phyloP scores from a whole-genome alignment of 805 yeast genomes.

The Saturnispora ahearnii region DNA sequence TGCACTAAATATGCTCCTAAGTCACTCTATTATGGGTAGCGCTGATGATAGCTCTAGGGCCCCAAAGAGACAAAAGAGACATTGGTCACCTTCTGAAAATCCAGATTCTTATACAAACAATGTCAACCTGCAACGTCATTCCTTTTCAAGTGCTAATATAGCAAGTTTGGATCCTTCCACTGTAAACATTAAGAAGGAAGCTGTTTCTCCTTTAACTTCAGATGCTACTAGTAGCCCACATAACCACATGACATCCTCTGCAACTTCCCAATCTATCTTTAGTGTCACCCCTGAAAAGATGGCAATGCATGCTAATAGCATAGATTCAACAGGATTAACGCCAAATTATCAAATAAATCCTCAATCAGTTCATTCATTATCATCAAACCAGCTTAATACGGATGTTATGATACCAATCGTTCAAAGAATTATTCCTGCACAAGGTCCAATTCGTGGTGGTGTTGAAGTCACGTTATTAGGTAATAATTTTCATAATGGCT shows the following conservation, averaged over 20 bases:
- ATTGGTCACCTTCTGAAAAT: constrained; percentile 23
- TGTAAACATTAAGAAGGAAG: constrained; percentile 19
- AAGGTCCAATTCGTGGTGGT: constrained; percentile 95
- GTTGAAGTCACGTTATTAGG: constrained; percentile 90
- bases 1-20: constrained; percentile 9
- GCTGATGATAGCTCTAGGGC: constrained; percentile 13
- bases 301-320: neutral
- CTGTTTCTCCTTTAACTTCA: constrained; percentile 25
- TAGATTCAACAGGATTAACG: neutral
- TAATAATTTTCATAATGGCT: constrained; percentile 72
- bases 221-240: constrained; percentile 28
- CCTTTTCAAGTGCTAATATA: constrained; percentile 10
- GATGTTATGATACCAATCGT: constrained; percentile 41
- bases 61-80: constrained; percentile 27
- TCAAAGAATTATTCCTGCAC: constrained; percentile 87
- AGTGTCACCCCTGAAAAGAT: constrained; percentile 28
- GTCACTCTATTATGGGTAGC: constrained; percentile 11
- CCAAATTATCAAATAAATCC: neutral
- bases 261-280: constrained; percentile 21
- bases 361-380: neutral
- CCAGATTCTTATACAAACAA: neutral
- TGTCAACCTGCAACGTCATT: constrained; percentile 2
- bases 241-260: constrained; percentile 22
- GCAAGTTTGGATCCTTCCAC: constrained; percentile 20
- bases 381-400: neutral